These are phyloP conservation scores for Alternaria gansuensis DNA, from an alignment of 2,329 filamentous ascomycete species.

Conservation along the genomic window DNA sequence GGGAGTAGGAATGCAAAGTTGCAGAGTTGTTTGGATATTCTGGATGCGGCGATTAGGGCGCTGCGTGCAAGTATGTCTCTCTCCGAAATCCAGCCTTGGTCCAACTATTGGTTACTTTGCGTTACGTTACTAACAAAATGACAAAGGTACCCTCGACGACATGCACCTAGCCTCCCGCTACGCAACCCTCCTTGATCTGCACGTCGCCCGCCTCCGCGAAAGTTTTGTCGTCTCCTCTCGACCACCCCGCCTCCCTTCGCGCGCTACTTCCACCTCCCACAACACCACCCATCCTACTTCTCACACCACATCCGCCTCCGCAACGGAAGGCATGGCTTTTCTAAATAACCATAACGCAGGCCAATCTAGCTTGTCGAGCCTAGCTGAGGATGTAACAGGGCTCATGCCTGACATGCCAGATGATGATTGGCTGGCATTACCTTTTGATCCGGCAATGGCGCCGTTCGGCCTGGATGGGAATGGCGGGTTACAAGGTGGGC, in stretches of 20 bases:
- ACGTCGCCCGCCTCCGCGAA: slow-evolving; percentile 50
- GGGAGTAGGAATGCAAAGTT: slow-evolving; percentile 61
- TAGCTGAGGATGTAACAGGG: slow-evolving; percentile 48
- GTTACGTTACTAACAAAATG: slow-evolving; percentile 12
- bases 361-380: slow-evolving; percentile 46
- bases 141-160: slow-evolving; percentile 57
- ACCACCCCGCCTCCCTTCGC: slow-evolving; percentile 48
- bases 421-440: slow-evolving; percentile 52
- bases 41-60: slow-evolving; percentile 60
- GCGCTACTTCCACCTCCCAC: slow-evolving; percentile 39
- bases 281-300: slow-evolving; percentile 45
- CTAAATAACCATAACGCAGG: slow-evolving; percentile 50
- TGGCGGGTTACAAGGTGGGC: slow-evolving; percentile 40
- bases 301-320: slow-evolving; percentile 42
- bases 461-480: slow-evolving; percentile 50
- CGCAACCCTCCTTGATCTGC: slow-evolving; percentile 58
- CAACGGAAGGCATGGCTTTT: slow-evolving; percentile 49
- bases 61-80: slow-evolving; percentile 53
- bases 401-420: slow-evolving; percentile 51
- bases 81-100: too few species aligned
- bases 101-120: background rate
- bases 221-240: slow-evolving; percentile 51
- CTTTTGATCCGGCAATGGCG: slow-evolving; percentile 53
- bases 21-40: slow-evolving; percentile 58
- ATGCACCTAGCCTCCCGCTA: slow-evolving; percentile 63